Base-by-base conservation (phyloP, 2,329 filamentous ascomycete genomes). In the Alternaria sp. region DNA sequence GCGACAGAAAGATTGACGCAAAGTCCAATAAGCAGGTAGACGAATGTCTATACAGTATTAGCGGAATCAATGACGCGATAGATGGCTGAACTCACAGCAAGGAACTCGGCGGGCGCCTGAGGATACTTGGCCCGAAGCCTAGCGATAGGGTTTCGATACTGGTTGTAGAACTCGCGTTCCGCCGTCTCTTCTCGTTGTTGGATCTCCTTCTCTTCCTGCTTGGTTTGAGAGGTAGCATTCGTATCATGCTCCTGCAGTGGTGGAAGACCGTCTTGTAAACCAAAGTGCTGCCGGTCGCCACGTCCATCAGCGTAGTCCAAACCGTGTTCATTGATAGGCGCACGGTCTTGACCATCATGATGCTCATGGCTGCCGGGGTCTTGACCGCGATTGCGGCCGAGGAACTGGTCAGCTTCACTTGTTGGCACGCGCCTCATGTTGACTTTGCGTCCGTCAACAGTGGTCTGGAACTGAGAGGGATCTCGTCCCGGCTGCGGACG, bases 31-130 rank as follows among this genome's bases (percentile, higher is more conserved):
- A 76, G 69, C 1, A 75, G 57, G 46, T 74, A 73, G 9, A 75
- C 57, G 6, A 70, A 72, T 0, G 73, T 75, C 69, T 71, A 30
- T 6, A 4, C 7, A 7, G 5, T 22, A 36, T 56, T 51, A 62
- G 51, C 5, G 24, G 11, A 6, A 20, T 24, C 9, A 16, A 14
- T 18, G 6, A 11, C n/a, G 11, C 7, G 8, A 5, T 3, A 32
- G 16, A 5, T 18, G 1, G 16, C 16, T 7, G 44, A 8, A 48
- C 70, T 58, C 59, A 84, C 83, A 3, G 80, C 84, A 8, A 87
- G 78, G 2, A 83, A 79, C 63, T 87, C 85, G 1, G 84, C 85
- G 2, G 86, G 75, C 28, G 83, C 82, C 67, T 87, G 84, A 11
- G 84, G 81, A 65, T 85, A 82, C 36, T 82, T 79, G 0, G 83